A percentile compares a stretch with the other conserved stretches of the same genome.
Conservation (phyloP, 1,139 yeast genomes). For the Pneumocystis murina region DNA sequence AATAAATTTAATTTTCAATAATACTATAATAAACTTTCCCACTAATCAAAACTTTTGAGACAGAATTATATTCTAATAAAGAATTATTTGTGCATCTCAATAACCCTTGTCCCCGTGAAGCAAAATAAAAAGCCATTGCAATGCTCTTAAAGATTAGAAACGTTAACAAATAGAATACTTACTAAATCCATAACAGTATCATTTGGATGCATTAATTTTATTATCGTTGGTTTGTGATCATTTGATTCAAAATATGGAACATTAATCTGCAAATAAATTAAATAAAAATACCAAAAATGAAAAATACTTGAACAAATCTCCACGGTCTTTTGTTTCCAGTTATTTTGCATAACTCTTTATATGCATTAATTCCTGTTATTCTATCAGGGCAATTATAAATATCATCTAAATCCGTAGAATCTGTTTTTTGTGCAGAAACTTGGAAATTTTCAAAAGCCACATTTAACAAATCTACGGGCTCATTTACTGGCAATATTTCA, state of each 20-base stretch:
- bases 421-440: constrained; percentile 16
- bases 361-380: constrained; percentile 48
- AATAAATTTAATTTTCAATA: constrained; percentile 55
- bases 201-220: constrained; percentile 60
- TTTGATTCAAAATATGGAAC: constrained; percentile 56
- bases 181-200: constrained; percentile 89
- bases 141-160: constrained; percentile 26
- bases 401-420: constrained; percentile 17
- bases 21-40: constrained; percentile 22
- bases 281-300: constrained; percentile 20
- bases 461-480: constrained; percentile 56
- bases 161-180: background rate
- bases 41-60: constrained; percentile 14
- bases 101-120: constrained; percentile 44
- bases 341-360: constrained; percentile 24
- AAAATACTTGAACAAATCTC: background rate
- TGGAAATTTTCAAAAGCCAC: constrained; percentile 86
- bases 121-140: constrained; percentile 88
- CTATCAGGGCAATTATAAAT: constrained; percentile 65
- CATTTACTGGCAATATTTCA: constrained; percentile 23
- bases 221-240: constrained; percentile 37
- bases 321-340: background rate
- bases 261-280: constrained; percentile 46
- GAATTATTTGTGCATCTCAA: background rate
- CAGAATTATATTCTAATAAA: background rate